Percentiles rank a stretch among this genome's conserved stretches.
Evolutionary conservation across 768 basidiomycete species (phyloP).

Genomic region (Suillus alpinus): DNA sequence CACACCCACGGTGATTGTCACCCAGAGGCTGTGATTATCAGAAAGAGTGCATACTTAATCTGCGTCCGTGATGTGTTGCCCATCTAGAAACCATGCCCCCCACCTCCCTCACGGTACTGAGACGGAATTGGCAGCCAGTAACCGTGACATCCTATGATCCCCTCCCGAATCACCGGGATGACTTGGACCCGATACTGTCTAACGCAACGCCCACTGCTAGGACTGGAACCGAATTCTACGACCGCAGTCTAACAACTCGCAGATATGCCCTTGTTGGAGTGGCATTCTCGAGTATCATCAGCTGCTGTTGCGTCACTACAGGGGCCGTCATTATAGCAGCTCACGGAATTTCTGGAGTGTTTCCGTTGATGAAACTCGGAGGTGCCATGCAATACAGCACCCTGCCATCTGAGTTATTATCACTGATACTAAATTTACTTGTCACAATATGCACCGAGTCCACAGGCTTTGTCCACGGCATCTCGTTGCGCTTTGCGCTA

Average conservation of each 20-base stretch:
- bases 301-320: slow-evolving; percentile 22
- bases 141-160: not conserved
- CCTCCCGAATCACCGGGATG: not conserved
- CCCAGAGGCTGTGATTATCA: no score
- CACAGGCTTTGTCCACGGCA: slow-evolving; percentile 25
- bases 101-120: no score
- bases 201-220: not conserved
- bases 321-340: slow-evolving; percentile 22
- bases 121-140: no score
- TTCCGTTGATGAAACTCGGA: not conserved
- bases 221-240: slow-evolving; percentile 25
- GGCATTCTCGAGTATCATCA: slow-evolving; percentile 19
- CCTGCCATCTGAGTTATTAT: slow-evolving; percentile 17
- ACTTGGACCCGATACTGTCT: not conserved
- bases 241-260: slow-evolving; percentile 26
- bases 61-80: not conserved
- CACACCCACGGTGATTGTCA: no score
- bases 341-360: not conserved
- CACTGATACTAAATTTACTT: slow-evolving; percentile 24
- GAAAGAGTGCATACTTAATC: no score
- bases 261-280: slow-evolving; percentile 24
- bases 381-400: no score
- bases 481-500: slow-evolving; percentile 25
- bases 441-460: slow-evolving; percentile 28
- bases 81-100: no score